phyloP scores from a whole-genome alignment of 129 eudicot species.

The Escallonia rubra region DNA sequence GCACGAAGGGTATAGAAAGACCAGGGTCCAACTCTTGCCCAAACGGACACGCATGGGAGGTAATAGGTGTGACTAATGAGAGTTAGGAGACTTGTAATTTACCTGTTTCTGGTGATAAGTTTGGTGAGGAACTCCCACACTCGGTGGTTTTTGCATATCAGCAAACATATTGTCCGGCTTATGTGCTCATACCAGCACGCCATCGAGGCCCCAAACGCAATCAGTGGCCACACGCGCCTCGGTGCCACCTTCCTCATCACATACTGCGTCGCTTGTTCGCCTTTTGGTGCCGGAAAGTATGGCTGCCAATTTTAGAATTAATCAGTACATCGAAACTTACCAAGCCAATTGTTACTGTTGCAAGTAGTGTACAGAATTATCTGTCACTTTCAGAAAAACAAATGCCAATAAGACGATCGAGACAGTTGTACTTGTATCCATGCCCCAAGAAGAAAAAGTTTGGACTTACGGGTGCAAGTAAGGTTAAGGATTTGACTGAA shows the following conservation, averaged over 20 bases:
- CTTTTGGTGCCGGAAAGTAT: slow-evolving; percentile 82
- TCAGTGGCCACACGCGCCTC: slow-evolving; percentile 74
- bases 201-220: slow-evolving; percentile 78
- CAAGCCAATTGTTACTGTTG: too few relatives aligned
- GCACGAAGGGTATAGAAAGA: too few relatives aligned
- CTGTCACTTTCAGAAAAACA: too few relatives aligned
- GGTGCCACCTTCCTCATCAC: slow-evolving; percentile 92
- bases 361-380: too few relatives aligned
- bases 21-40: too few relatives aligned
- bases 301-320: slow-evolving; percentile 41
- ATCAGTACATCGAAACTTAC: not conserved
- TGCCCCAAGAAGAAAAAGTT: too few relatives aligned
- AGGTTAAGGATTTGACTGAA: slow-evolving; percentile 73
- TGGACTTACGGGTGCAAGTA: slow-evolving; percentile 76
- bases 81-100: not conserved
- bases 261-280: slow-evolving; percentile 77
- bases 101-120: slow-evolving; percentile 88
- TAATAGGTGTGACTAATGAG: too few relatives aligned
- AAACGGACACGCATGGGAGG: too few relatives aligned
- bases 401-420: too few relatives aligned
- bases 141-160: slow-evolving; percentile 81
- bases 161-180: slow-evolving; percentile 71
- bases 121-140: slow-evolving; percentile 79
- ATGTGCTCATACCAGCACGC: slow-evolving; percentile 98
- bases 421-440: too few relatives aligned